These are phyloP conservation scores for Saccharomycopsis olivae DNA, from an alignment of 805 yeast species.

Conservation along the genomic window DNA sequence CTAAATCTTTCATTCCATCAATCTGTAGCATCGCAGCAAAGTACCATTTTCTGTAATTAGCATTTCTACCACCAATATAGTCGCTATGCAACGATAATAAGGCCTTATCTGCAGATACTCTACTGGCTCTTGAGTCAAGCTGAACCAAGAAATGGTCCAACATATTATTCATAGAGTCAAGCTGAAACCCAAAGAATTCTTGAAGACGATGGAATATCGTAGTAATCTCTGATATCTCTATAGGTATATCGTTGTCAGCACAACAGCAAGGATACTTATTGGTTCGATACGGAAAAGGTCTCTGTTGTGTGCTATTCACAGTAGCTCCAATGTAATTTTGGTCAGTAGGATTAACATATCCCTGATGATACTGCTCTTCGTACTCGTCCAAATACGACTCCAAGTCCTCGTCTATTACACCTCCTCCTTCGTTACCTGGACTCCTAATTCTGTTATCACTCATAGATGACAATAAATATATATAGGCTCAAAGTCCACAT, in stretches of 20 bases:
- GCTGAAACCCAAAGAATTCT: conserved; percentile 74
- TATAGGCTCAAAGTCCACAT: too few relatives aligned
- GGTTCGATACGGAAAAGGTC: conserved; percentile 7
- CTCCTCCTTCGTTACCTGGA: too few relatives aligned
- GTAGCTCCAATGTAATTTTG: too few relatives aligned
- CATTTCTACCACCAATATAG: conserved; percentile 81
- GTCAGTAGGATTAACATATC: too few relatives aligned
- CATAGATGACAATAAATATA: too few relatives aligned
- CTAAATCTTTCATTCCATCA: conserved; percentile 40
- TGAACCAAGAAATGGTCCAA: conserved; percentile 69
- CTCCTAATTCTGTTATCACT: too few relatives aligned
- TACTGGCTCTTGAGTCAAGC: conserved; percentile 77
- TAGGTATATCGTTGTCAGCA: conserved; percentile 32
- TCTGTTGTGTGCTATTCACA: too few relatives aligned
- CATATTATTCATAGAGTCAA: conserved; percentile 68
- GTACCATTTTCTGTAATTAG: conserved; percentile 89
- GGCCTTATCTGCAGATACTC: conserved; percentile 65
- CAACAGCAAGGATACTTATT: conserved; percentile 16
- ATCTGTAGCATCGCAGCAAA: conserved; percentile 75
- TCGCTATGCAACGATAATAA: conserved; percentile 73
- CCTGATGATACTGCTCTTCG: too few relatives aligned
- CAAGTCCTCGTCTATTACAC: too few relatives aligned
- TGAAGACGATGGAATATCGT: conserved; percentile 48
- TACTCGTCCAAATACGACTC: too few relatives aligned
- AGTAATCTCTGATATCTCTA: conserved; percentile 54